Conservation (phyloP, 805 yeast genomes). For the Hanseniaspora taiwanica region DNA sequence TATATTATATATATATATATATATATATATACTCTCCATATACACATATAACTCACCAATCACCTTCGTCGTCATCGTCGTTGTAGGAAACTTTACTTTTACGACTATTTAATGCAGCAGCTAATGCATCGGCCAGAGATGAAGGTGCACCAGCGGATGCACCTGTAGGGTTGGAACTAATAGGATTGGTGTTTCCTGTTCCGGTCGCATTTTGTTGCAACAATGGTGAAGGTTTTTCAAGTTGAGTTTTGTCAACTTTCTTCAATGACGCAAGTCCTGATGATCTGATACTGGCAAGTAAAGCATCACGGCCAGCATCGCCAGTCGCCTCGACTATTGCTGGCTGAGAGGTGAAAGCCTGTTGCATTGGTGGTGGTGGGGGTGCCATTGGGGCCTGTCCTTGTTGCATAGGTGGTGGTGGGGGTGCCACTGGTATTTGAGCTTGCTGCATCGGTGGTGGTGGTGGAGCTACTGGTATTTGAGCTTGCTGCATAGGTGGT, state of each 20-base stretch:
- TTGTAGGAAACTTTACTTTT: slow-evolving; percentile 70
- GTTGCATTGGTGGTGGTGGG: slow-evolving; percentile 1
- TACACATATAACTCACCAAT: slow-evolving; percentile 33
- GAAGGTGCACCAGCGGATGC: slow-evolving; percentile 42
- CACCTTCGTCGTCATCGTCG: slow-evolving; percentile 74
- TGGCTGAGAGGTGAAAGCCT: too few relatives aligned
- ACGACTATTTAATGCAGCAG: slow-evolving; percentile 72
- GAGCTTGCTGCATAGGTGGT: slow-evolving; percentile 1
- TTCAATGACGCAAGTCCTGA: slow-evolving; percentile 60
- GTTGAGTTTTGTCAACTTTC: slow-evolving; percentile 70
- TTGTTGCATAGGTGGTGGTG: slow-evolving; percentile 7
- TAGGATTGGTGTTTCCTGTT: too few relatives aligned
- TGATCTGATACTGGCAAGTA: slow-evolving; percentile 74
- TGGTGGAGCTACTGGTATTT: slow-evolving; percentile 4
- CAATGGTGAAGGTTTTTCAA: slow-evolving; percentile 65
- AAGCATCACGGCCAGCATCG: slow-evolving; percentile 61
- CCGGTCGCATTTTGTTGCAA: slow-evolving; percentile 38
- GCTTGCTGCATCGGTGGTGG: slow-evolving; percentile 5
- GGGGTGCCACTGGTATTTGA: slow-evolving; percentile 5
- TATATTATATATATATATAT: too few relatives aligned
- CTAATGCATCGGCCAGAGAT: slow-evolving; percentile 72
- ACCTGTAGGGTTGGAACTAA: too few relatives aligned
- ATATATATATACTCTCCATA: slow-evolving; percentile 1
- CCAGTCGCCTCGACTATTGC: slow-evolving; percentile 25
- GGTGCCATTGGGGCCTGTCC: background rate